phyloP scores from a whole-genome alignment of 2,329 filamentous ascomycete species.

The Aspergillus udagawae region DNA sequence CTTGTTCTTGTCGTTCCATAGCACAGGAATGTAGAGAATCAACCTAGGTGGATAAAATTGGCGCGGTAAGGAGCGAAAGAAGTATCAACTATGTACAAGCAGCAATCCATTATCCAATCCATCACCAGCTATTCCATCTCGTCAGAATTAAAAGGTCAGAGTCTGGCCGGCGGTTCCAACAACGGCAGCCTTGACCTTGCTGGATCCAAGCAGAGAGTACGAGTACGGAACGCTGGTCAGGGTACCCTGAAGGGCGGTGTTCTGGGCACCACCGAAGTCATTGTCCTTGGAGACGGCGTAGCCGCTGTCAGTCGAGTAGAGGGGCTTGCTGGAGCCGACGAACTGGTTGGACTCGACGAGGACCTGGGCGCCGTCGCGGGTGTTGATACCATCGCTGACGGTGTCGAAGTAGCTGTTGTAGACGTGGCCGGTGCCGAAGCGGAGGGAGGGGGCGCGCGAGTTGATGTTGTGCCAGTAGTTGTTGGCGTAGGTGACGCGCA shows the following conservation, averaged over 20 bases:
- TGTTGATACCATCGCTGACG: conserved; percentile 52
- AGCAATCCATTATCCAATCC: no score
- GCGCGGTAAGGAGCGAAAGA: not conserved
- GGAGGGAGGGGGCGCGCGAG: conserved; percentile 59
- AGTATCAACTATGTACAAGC: not conserved
- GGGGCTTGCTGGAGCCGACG: conserved; percentile 41
- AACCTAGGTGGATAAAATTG: not conserved
- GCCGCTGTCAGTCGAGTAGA: conserved; percentile 46
- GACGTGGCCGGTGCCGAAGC: conserved; percentile 63
- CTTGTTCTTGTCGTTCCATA: conserved; percentile 21
- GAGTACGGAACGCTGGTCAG: conserved; percentile 51
- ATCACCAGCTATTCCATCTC: not conserved
- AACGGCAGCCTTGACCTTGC: conserved; percentile 45
- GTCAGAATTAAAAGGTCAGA: conserved; percentile 24
- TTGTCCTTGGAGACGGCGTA: conserved; percentile 46
- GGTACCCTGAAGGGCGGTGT: conserved; percentile 50
- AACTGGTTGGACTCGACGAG: conserved; percentile 56
- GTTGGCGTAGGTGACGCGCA: conserved; percentile 63
- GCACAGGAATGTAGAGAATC: no score
- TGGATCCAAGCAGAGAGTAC: conserved; percentile 51
- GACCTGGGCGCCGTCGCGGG: conserved; percentile 55
- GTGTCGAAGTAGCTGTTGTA: conserved; percentile 52
- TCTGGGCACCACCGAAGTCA: conserved; percentile 45
- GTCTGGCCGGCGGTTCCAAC: conserved; percentile 33
- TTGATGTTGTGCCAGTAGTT: conserved; percentile 64